These are phyloP conservation scores for Ensete ventricosum DNA, from an alignment of 176 grass and related monocot species.

Conservation along the genomic window DNA sequence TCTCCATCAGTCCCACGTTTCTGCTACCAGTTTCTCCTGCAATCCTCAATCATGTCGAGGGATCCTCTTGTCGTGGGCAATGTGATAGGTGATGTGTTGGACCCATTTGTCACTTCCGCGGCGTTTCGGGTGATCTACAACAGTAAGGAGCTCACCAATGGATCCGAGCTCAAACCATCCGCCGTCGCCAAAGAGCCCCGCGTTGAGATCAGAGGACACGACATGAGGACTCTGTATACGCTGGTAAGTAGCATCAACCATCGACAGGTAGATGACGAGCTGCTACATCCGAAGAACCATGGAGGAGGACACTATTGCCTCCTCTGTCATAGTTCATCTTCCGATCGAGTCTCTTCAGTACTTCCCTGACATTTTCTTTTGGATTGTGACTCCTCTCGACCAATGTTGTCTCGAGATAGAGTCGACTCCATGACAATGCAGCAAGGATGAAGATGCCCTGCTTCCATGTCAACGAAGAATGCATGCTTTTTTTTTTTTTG, in stretches of 20 bases:
- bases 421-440: too few relatives aligned
- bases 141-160: slow-evolving; percentile 67
- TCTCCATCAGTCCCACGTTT: too few relatives aligned
- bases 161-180: slow-evolving; percentile 79
- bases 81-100: slow-evolving; percentile 78
- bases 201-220: slow-evolving; percentile 48
- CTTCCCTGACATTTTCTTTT: too few relatives aligned
- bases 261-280: background rate
- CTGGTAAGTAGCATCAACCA: slow-evolving; percentile 44
- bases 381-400: too few relatives aligned
- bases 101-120: slow-evolving; percentile 44
- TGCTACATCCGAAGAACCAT: background rate
- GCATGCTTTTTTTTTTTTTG: too few relatives aligned
- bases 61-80: slow-evolving; percentile 71
- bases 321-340: background rate
- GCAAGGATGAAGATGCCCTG: too few relatives aligned
- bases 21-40: too few relatives aligned
- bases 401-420: too few relatives aligned
- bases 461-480: too few relatives aligned
- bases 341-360: background rate
- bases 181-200: slow-evolving; percentile 54
- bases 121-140: slow-evolving; percentile 58
- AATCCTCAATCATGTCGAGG: slow-evolving; percentile 49
- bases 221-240: slow-evolving; percentile 81
- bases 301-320: background rate